Evolutionary conservation across 176 grass and related monocot species (phyloP).

Genomic region (Hyparrhenia diplandra): DNA sequence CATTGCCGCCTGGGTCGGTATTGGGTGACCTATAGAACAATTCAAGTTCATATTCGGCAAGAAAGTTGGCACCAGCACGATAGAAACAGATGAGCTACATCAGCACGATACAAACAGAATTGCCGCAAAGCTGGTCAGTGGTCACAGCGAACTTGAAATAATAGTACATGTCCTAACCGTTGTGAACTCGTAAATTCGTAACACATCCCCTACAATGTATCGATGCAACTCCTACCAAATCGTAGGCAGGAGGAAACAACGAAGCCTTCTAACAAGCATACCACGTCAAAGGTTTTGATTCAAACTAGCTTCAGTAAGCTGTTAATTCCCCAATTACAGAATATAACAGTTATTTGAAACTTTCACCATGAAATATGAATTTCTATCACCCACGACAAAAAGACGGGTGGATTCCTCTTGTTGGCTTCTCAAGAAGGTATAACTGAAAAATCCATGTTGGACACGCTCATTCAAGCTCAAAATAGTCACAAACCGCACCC

Average conservation of each 20-base stretch:
- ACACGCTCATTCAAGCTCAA: slow-evolving; percentile 6
- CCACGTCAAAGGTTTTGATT: neutral
- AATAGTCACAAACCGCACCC: slow-evolving; percentile 25
- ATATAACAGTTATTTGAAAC: neutral
- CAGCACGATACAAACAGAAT: neutral
- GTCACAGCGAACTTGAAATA: neutral
- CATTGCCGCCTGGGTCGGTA: neutral
- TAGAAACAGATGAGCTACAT: neutral
- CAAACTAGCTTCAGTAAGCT: neutral
- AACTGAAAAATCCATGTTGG: neutral
- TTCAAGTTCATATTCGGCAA: neutral
- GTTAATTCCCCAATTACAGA: neutral
- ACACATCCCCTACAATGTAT: neutral
- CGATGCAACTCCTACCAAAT: neutral
- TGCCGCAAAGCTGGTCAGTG: neutral
- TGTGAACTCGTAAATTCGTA: neutral
- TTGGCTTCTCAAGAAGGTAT: neutral
- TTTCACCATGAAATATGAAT: neutral
- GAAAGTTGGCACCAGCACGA: neutral
- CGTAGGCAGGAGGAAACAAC: neutral
- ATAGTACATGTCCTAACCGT: neutral
- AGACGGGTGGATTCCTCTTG: neutral
- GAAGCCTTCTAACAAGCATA: neutral
- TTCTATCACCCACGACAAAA: neutral
- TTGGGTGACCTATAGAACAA: neutral